Conservation (phyloP, 2,329 filamentous ascomycete species). For the Xylariaceae sp. region DNA sequence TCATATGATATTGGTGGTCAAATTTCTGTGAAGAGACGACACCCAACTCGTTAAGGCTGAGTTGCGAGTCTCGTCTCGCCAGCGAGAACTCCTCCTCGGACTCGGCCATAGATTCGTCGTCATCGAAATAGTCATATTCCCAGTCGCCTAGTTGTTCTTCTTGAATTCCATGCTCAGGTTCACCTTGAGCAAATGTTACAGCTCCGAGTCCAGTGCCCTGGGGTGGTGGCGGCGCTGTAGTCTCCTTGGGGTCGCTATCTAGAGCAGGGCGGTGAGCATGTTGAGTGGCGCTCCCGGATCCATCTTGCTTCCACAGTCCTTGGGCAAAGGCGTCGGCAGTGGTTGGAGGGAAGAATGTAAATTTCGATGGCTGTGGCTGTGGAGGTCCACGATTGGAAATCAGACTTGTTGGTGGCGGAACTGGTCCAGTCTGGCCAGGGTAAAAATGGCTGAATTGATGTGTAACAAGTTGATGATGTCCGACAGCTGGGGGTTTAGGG, state of each 20-base stretch:
- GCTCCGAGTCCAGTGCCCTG: slow-evolving; percentile 16
- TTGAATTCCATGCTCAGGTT: slow-evolving; percentile 1
- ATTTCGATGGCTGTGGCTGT: slow-evolving; percentile 24
- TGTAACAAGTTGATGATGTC: slow-evolving; percentile 33
- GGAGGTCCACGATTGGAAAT: slow-evolving; percentile 23
- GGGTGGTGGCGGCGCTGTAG: slow-evolving; percentile 13
- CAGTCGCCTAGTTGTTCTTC: slow-evolving; percentile 25
- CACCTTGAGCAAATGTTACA: slow-evolving; percentile 20
- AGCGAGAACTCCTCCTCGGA: slow-evolving; percentile 57
- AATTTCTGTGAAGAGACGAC: slow-evolving; percentile 38
- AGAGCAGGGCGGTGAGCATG: slow-evolving; percentile 18
- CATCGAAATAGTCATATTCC: slow-evolving; percentile 52
- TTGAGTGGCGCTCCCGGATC: slow-evolving; percentile 23
- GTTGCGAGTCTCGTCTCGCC: slow-evolving; percentile 36
- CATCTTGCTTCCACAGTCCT: slow-evolving; percentile 25
- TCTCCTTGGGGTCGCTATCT: slow-evolving; percentile 11
- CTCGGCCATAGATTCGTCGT: slow-evolving; percentile 61
- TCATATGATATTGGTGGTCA: slow-evolving; percentile 37
- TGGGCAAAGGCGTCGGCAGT: slow-evolving; percentile 28
- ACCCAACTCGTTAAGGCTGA: slow-evolving; percentile 40
- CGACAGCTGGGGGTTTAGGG: slow-evolving; percentile 46
- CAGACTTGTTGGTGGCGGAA: slow-evolving; percentile 24
- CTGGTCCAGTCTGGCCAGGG: slow-evolving; percentile 32
- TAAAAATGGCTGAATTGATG: slow-evolving; percentile 30
- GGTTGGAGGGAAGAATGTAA: slow-evolving; percentile 31